Evolutionary conservation across 208 protist genomes (phyloP).

Genomic region (Leishmania tropica): DNA sequence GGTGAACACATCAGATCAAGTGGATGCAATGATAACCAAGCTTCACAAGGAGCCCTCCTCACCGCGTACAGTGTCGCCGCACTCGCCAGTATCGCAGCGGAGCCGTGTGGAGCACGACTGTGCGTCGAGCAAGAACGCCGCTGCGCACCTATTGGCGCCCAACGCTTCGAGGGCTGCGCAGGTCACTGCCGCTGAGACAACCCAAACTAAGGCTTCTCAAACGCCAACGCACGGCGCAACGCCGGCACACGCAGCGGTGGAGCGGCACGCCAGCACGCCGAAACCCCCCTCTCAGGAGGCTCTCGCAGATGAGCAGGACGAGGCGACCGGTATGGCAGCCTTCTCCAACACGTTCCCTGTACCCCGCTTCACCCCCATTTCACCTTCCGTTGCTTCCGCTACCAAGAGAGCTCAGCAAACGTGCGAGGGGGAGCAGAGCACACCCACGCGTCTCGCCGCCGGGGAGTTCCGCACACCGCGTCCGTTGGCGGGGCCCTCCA

Average conservation of each 20-base stretch:
- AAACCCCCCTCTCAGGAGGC: background rate
- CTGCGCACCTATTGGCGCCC: background rate
- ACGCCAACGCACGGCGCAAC: background rate
- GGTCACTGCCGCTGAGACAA: background rate
- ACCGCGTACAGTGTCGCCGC: constrained; percentile 21
- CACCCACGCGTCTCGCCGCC: constrained; percentile 19
- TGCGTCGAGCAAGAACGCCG: background rate
- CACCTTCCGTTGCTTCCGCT: background rate
- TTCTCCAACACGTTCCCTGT: constrained; percentile 33
- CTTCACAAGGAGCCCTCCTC: constrained; percentile 4
- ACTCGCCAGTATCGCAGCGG: constrained; percentile 18
- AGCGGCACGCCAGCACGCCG: background rate
- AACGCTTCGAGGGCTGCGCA: background rate
- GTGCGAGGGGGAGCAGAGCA: constrained; percentile 7
- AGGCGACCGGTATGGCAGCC: constrained; percentile 5
- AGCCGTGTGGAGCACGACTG: background rate
- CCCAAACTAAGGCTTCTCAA: background rate
- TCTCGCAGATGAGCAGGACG: background rate
- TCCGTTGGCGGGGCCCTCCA: constrained; percentile 24
- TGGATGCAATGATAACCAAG: constrained; percentile 8
- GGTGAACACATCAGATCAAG: constrained; percentile 35
- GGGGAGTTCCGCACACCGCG: constrained; percentile 46
- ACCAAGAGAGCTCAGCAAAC: background rate
- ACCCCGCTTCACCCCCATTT: constrained; percentile 26
- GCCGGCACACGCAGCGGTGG: background rate